Conservation (phyloP, 202 grass and related monocot species). For the Zoysia matrella region DNA sequence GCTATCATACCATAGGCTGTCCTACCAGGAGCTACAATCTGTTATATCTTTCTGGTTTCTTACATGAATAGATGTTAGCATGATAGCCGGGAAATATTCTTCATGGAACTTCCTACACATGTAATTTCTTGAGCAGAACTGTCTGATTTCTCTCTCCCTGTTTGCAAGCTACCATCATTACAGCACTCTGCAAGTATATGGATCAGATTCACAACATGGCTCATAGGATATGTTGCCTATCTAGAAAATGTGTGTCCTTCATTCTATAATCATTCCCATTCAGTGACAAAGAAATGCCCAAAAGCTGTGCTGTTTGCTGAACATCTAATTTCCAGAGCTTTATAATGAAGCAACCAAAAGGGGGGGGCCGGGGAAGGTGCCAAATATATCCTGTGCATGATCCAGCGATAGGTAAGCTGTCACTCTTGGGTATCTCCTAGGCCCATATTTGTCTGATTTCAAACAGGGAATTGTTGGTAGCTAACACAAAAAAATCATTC, state of each 20-base stretch:
- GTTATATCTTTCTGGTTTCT: not conserved
- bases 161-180: not conserved
- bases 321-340: slow-evolving; percentile 12
- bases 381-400: no score
- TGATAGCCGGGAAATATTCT: not conserved
- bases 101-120: not conserved
- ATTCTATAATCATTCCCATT: not conserved
- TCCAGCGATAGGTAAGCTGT: no score
- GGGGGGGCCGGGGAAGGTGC: not conserved
- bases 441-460: no score
- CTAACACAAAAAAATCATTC: no score
- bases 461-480: no score
- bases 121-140: not conserved
- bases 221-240: not conserved
- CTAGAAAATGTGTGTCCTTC: slow-evolving; percentile 24
- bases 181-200: not conserved
- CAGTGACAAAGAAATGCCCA: slow-evolving; percentile 14
- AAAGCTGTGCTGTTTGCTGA: slow-evolving; percentile 16
- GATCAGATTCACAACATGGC: not conserved
- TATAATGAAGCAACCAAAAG: slow-evolving; percentile 35
- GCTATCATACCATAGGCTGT: not conserved
- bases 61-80: not conserved
- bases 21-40: not conserved
- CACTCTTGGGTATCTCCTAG: no score
- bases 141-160: not conserved